Percentiles rank a stretch among this genome's conserved stretches.
Evolutionary conservation across 345 rosid genomes (phyloP).

Genomic region (Eucalyptus urophylla): DNA sequence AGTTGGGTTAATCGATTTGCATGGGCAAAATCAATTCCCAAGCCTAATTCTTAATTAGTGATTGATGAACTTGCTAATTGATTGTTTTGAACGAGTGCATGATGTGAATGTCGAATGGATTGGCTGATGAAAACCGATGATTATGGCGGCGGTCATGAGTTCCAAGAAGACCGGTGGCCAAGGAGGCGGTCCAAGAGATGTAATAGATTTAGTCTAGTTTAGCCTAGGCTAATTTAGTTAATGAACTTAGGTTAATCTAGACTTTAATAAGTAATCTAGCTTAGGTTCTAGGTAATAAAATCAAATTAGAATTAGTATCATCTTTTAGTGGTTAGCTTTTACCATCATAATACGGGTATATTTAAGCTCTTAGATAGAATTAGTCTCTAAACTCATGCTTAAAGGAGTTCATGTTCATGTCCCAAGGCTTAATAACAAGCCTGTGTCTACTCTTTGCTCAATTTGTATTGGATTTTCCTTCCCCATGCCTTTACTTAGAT

Average conservation of each 20-base stretch:
- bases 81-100: not conserved
- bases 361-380: not conserved
- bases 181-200: not conserved
- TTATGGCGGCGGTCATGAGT: not conserved
- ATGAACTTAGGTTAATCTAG: not conserved
- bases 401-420: not conserved
- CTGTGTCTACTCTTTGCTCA: not conserved
- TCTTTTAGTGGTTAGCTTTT: not conserved
- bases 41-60: not conserved
- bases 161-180: not conserved
- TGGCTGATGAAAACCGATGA: not conserved
- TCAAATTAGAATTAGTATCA: not conserved
- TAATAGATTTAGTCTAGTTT: not conserved
- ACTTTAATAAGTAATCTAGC: not conserved
- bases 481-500: not conserved
- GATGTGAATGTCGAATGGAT: not conserved
- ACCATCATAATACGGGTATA: not conserved
- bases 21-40: not conserved
- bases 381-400: not conserved
- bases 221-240: not conserved
- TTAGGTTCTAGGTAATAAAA: not conserved
- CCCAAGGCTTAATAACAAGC: not conserved
- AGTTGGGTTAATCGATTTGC: not conserved
- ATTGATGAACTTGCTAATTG: not conserved
- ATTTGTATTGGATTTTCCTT: not conserved